phyloP scores from a whole-genome alignment of 179 eudicot species.

The Nepenthes alata region DNA sequence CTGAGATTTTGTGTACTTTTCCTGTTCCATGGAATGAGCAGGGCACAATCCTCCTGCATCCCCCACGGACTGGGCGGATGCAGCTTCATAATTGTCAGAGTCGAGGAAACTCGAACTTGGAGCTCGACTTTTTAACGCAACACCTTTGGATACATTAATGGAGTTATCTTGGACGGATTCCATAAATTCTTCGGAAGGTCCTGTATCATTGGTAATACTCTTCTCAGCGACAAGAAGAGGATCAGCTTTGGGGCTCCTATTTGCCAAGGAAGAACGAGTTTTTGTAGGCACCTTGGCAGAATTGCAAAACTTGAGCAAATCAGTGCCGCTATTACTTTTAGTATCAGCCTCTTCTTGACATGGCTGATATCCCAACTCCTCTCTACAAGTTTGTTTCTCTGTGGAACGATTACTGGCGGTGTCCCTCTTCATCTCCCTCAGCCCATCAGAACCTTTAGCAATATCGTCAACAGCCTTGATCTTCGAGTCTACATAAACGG shows the following conservation, averaged over 20 bases:
- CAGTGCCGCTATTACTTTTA: slow-evolving; percentile 14
- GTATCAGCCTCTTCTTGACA: slow-evolving; percentile 21
- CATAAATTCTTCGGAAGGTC: slow-evolving; percentile 13
- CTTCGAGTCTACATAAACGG: slow-evolving; percentile 16
- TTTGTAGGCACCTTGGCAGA: slow-evolving; percentile 38
- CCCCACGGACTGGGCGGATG: slow-evolving; percentile 14
- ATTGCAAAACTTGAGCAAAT: slow-evolving; percentile 25
- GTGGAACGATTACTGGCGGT: slow-evolving; percentile 9
- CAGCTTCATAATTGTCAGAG: slow-evolving; percentile 8
- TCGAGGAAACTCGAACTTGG: slow-evolving; percentile 16
- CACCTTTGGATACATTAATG: slow-evolving; percentile 16
- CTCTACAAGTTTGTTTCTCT: slow-evolving; percentile 17
- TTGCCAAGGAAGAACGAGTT: slow-evolving; percentile 33
- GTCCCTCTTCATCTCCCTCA: slow-evolving; percentile 14
- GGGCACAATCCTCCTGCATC: slow-evolving; percentile 14
- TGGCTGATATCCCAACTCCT: slow-evolving; percentile 18
- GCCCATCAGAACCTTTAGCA: slow-evolving; percentile 16
- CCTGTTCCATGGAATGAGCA: slow-evolving; percentile 11
- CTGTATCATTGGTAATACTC: slow-evolving; percentile 10
- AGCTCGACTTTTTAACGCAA: slow-evolving; percentile 10
- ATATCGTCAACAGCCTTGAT: slow-evolving; percentile 16
- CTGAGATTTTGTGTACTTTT: slow-evolving; percentile 15
- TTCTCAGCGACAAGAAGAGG: slow-evolving; percentile 19
- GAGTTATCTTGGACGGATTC: slow-evolving; percentile 16
- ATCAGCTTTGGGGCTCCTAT: slow-evolving; percentile 20